A percentile compares a stretch with the other conserved stretches of the same genome.
phyloP scores from a whole-genome alignment of 768 basidiomycete species.

The Phaffia tasmanica region DNA sequence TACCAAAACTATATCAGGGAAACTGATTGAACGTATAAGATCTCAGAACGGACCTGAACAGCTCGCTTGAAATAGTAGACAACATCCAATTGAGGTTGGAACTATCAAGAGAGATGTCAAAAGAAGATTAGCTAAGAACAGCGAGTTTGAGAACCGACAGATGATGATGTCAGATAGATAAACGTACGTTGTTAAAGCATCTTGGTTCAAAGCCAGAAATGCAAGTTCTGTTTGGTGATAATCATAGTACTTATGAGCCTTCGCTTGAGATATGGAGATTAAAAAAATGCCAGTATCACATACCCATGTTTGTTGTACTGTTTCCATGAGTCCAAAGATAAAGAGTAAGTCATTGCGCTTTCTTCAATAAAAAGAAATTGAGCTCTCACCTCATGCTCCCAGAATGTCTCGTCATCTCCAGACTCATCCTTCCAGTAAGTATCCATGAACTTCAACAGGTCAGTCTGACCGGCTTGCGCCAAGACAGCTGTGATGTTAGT shows the following conservation, averaged over 20 bases:
- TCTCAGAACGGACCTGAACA: slow-evolving; percentile 44
- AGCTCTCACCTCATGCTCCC: slow-evolving; percentile 32
- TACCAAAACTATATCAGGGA: background rate
- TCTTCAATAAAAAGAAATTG: background rate
- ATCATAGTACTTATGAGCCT: too few relatives aligned
- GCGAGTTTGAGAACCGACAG: too few relatives aligned
- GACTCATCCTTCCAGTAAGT: slow-evolving; percentile 31
- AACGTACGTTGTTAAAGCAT: slow-evolving; percentile 29
- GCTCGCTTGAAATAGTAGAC: slow-evolving; percentile 37
- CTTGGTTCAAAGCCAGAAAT: slow-evolving; percentile 32
- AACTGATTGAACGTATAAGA: slow-evolving; percentile 43
- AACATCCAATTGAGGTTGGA: slow-evolving; percentile 22
- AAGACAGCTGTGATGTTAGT: slow-evolving; percentile 33
- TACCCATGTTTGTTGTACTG: slow-evolving; percentile 24
- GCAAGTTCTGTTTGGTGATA: slow-evolving; percentile 30
- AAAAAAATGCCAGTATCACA: background rate
- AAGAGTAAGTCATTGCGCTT: background rate
- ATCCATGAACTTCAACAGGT: slow-evolving; percentile 32
- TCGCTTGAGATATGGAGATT: slow-evolving; percentile 9
- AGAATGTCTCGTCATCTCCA: slow-evolving; percentile 34
- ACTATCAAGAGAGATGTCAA: background rate
- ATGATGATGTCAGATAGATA: background rate
- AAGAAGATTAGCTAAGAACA: background rate
- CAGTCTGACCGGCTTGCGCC: slow-evolving; percentile 21
- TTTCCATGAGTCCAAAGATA: slow-evolving; percentile 26